These are phyloP conservation scores for Aspergillus bertholletiae DNA, from an alignment of 495 filamentous ascomycete genomes.

Conservation along the genomic window DNA sequence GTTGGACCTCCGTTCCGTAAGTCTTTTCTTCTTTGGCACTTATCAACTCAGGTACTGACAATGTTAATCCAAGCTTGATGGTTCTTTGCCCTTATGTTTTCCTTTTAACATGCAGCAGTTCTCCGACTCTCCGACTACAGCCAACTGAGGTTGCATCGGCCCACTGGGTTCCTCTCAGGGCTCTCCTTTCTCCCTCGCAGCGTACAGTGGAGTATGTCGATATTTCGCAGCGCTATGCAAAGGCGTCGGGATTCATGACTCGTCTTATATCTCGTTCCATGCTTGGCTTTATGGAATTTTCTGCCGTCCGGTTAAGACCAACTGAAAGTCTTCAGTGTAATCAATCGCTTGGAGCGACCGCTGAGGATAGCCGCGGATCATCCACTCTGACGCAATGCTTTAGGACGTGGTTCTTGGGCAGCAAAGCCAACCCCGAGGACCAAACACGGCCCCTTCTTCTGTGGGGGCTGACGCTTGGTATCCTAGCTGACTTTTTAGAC, in stretches of 20 bases:
- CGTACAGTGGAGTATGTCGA: constrained; percentile 65
- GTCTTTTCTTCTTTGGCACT: constrained; percentile 16
- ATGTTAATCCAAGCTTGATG: constrained; percentile 54
- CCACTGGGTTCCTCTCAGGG: constrained; percentile 72
- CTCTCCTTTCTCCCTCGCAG: constrained; percentile 57
- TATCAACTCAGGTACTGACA: constrained; percentile 5
- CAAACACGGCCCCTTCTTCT: constrained; percentile 54
- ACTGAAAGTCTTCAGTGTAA: constrained; percentile 58
- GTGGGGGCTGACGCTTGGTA: constrained; percentile 73
- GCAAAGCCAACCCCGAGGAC: constrained; percentile 29
- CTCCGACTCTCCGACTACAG: constrained; percentile 61
- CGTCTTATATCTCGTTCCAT: constrained; percentile 50
- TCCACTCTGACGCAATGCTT: constrained; percentile 21
- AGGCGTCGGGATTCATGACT: constrained; percentile 45
- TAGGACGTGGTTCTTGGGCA: constrained; percentile 29
- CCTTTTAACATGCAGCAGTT: constrained; percentile 53
- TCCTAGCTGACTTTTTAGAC: constrained; percentile 70
- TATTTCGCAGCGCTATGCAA: constrained; percentile 60
- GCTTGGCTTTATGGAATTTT: constrained; percentile 69
- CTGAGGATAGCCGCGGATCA: constrained; percentile 17
- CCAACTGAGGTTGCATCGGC: constrained; percentile 70
- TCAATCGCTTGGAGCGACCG: constrained; percentile 43
- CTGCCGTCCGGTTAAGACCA: constrained; percentile 61
- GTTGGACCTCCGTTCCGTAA: constrained; percentile 67
- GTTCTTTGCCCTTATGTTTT: constrained; percentile 76